A percentile compares a stretch with the other conserved stretches of the same genome.
Evolutionary conservation across 2,329 filamentous ascomycete species (phyloP).

Genomic region (Graphilbum ipis-grandicollis): DNA sequence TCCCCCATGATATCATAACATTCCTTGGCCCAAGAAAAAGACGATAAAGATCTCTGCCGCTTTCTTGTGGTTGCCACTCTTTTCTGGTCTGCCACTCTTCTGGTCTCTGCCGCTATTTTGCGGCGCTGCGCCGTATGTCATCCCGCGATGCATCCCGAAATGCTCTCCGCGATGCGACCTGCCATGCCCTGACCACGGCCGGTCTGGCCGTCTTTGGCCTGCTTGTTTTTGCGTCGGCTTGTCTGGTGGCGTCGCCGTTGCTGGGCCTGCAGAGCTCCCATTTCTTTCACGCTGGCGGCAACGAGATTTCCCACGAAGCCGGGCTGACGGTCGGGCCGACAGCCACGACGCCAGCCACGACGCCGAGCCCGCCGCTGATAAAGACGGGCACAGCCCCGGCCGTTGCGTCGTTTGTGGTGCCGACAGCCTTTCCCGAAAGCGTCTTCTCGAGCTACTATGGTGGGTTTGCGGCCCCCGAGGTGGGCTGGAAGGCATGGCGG

Average conservation of each 20-base stretch:
- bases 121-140: not conserved
- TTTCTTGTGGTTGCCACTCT: no score
- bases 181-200: not conserved
- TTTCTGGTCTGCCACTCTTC: not conserved
- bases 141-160: not conserved
- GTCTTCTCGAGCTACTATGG: slow-evolving; percentile 32
- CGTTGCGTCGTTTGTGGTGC: slow-evolving; percentile 20
- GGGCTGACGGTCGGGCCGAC: not conserved
- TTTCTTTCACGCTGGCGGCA: no score
- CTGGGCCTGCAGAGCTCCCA: not conserved
- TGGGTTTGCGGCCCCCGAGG: slow-evolving; percentile 11
- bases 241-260: not conserved
- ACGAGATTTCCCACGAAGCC: no score
- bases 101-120: not conserved
- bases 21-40: no score
- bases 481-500: no score
- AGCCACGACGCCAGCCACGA: not conserved
- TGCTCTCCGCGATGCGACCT: not conserved
- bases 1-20: no score
- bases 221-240: not conserved
- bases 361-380: not conserved
- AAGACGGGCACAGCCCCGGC: not conserved
- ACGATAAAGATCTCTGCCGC: no score
- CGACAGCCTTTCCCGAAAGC: slow-evolving; percentile 29
- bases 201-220: not conserved